These are phyloP conservation scores for Phytopythium sindhum DNA, from an alignment of 352 stramenopile species.

Conservation along the genomic window DNA sequence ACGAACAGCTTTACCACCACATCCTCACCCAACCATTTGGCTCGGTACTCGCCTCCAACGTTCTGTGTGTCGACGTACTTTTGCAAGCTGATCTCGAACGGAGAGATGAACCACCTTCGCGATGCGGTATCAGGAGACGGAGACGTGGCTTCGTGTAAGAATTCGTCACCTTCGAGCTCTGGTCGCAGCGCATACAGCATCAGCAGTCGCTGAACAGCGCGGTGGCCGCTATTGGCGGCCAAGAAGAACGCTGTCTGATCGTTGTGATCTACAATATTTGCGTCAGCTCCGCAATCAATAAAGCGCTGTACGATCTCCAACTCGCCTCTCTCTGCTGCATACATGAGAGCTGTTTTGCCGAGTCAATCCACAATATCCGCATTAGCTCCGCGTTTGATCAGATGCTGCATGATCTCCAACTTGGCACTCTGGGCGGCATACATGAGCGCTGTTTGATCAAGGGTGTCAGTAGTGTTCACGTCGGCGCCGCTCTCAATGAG, in stretches of 20 bases:
- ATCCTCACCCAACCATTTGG: slow-evolving; percentile 13
- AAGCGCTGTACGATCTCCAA: neutral
- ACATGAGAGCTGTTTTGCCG: neutral
- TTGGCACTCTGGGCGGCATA: neutral
- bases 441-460: neutral
- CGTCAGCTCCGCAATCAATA: neutral
- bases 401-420: neutral
- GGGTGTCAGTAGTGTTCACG: neutral
- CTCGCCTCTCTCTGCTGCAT: neutral
- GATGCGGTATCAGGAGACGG: neutral
- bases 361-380: no score
- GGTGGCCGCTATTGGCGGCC: neutral
- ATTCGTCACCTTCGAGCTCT: neutral
- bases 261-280: neutral
- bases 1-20: slow-evolving; percentile 13
- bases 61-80: neutral
- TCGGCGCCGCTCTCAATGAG: neutral
- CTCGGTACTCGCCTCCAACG: slow-evolving; percentile 6
- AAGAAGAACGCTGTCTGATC: neutral
- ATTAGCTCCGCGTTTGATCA: neutral
- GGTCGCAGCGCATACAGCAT: neutral
- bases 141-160: neutral
- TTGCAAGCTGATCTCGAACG: slow-evolving; percentile 5
- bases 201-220: neutral
- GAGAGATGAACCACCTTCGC: slow-evolving; percentile 5